phyloP scores from a whole-genome alignment of 1,284 basidiomycete species.

The Mycosarcoma maydis region DNA sequence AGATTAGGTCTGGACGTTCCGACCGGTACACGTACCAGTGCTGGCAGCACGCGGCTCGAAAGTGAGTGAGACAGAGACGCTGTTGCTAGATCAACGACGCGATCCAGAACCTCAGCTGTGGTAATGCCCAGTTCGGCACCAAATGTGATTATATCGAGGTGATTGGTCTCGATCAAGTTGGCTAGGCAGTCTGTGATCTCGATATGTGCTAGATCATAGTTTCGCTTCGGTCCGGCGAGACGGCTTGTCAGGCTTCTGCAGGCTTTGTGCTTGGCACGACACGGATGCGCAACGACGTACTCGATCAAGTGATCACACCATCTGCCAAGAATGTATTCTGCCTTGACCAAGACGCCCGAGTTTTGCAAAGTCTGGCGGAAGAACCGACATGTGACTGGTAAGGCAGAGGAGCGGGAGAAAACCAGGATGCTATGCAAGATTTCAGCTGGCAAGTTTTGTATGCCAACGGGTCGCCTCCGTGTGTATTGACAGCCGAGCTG shows the following conservation, averaged over 20 bases:
- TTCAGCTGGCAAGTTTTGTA: slow-evolving; percentile 34
- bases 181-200: neutral
- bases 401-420: slow-evolving; percentile 10
- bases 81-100: neutral
- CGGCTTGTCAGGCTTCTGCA: slow-evolving; percentile 8
- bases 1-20: no score
- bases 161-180: neutral
- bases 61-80: neutral
- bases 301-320: slow-evolving; percentile 20
- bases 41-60: neutral
- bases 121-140: slow-evolving; percentile 25
- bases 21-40: neutral
- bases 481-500: neutral
- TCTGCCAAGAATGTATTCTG: slow-evolving; percentile 17
- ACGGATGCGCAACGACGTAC: neutral
- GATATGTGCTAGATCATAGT: neutral
- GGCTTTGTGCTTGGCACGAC: slow-evolving; percentile 15
- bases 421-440: slow-evolving; percentile 29
- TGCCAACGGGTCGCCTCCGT: slow-evolving; percentile 1
- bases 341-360: slow-evolving; percentile 8
- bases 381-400: slow-evolving; percentile 17
- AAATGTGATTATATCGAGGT: slow-evolving; percentile 21
- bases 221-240: neutral
- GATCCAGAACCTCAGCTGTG: slow-evolving; percentile 10
- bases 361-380: slow-evolving; percentile 15